Conservation (phyloP, 176 grass and related monocot species). For the Chrysopogon serrulatus region DNA sequence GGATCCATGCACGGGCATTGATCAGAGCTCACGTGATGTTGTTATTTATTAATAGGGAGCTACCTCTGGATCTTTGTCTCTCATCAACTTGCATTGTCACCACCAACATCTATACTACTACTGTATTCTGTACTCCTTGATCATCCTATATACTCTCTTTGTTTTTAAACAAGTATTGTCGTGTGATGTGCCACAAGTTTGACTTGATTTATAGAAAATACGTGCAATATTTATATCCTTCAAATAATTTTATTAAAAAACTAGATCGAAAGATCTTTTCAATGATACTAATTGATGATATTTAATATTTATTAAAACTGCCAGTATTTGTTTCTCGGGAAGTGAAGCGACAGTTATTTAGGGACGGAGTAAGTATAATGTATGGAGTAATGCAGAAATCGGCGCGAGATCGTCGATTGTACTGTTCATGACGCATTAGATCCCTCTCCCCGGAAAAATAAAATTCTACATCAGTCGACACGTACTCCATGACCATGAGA, state of each 20-base stretch:
- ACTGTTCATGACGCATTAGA: neutral
- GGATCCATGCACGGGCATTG: slow-evolving; percentile 15
- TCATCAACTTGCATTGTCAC: neutral
- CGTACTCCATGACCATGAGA: neutral
- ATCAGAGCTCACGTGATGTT: slow-evolving; percentile 30
- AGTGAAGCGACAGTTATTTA: too few species aligned
- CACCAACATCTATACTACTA: neutral
- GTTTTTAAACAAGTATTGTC: too few species aligned
- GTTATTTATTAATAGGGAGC: neutral
- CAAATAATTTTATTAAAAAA: too few species aligned
- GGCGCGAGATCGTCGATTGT: neutral
- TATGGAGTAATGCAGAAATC: neutral
- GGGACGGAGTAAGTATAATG: too few species aligned
- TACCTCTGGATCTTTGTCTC: slow-evolving; percentile 11
- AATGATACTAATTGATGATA: too few species aligned
- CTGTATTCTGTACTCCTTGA: neutral
- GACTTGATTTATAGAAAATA: too few species aligned
- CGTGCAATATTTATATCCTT: too few species aligned
- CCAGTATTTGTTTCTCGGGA: too few species aligned
- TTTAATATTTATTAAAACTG: too few species aligned
- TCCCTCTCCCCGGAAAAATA: neutral
- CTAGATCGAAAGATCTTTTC: too few species aligned
- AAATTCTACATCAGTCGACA: neutral
- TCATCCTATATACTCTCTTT: neutral
- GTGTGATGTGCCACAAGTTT: too few species aligned